phyloP scores from a whole-genome alignment of 2,329 filamentous ascomycete genomes.

The Penicillium sp. region DNA sequence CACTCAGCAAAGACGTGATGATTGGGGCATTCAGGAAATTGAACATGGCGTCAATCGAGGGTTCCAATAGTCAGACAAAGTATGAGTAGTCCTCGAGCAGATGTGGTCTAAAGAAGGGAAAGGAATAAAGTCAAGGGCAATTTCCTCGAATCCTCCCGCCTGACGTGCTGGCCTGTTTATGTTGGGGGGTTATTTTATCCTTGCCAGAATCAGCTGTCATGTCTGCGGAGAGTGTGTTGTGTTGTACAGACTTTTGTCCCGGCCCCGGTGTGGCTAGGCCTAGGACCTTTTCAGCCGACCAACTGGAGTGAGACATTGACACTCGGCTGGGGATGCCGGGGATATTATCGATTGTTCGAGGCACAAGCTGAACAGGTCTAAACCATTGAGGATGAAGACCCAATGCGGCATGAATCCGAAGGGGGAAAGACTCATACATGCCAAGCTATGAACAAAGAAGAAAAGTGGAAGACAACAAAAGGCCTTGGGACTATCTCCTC shows the following conservation, averaged over 20 bases:
- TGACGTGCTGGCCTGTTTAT: background rate
- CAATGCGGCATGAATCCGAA: background rate
- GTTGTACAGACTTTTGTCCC: background rate
- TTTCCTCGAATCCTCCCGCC: background rate
- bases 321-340: background rate
- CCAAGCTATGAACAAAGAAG: background rate
- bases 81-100: background rate
- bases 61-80: background rate
- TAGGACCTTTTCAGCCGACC: background rate
- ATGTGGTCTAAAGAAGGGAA: background rate
- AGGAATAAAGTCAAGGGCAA: background rate
- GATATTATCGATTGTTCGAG: background rate
- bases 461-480: background rate
- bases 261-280: background rate
- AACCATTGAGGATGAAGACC: background rate
- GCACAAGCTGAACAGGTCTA: background rate
- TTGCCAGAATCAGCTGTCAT: background rate
- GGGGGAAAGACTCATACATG: background rate
- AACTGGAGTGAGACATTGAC: background rate
- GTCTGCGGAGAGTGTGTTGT: background rate
- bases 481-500: background rate
- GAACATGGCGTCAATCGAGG: background rate
- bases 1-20: background rate
- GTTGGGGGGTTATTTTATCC: background rate
- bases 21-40: background rate